phyloP scores from a whole-genome alignment of 1,139 yeast species.

The Candida glucosophila region DNA sequence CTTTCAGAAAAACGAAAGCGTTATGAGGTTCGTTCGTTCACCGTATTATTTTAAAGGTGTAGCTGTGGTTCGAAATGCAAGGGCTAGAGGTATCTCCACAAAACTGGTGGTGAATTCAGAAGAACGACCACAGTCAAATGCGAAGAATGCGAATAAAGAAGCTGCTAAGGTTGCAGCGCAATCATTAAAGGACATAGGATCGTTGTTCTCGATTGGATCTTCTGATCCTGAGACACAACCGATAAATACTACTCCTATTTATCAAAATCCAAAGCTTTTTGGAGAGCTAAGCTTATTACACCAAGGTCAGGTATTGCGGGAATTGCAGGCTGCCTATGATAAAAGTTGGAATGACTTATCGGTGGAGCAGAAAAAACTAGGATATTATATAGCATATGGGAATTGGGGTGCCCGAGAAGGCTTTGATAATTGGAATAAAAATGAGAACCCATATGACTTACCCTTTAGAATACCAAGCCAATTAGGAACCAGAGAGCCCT shows the following conservation, averaged over 20 bases:
- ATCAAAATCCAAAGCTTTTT: slow-evolving; percentile 37
- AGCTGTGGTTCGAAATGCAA: too few relatives aligned
- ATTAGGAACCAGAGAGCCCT: slow-evolving; percentile 14
- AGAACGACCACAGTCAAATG: neutral
- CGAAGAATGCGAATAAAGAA: slow-evolving; percentile 7
- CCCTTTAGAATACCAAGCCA: slow-evolving; percentile 43
- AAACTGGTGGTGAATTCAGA: too few relatives aligned
- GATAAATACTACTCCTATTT: slow-evolving; percentile 46
- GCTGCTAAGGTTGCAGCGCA: slow-evolving; percentile 37
- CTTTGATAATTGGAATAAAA: slow-evolving; percentile 35
- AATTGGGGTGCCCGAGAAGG: slow-evolving; percentile 58
- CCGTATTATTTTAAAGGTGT: too few relatives aligned
- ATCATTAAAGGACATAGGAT: slow-evolving; percentile 34
- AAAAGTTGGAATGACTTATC: slow-evolving; percentile 44
- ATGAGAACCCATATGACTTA: slow-evolving; percentile 41
- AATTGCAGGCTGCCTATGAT: slow-evolving; percentile 42
- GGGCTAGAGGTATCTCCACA: too few relatives aligned
- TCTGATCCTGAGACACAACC: slow-evolving; percentile 40
- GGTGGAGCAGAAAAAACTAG: slow-evolving; percentile 37
- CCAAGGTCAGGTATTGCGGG: slow-evolving; percentile 50
- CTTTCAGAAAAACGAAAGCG: too few relatives aligned
- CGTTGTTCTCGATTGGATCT: slow-evolving; percentile 18
- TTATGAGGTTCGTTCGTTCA: too few relatives aligned
- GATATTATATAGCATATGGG: slow-evolving; percentile 54
- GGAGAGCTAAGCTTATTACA: slow-evolving; percentile 41